Evolutionary conservation across 306 rosid genomes (phyloP), one percentile per base, ranked within the genome.

Genomic region (Lagenaria siceraria): DNA sequence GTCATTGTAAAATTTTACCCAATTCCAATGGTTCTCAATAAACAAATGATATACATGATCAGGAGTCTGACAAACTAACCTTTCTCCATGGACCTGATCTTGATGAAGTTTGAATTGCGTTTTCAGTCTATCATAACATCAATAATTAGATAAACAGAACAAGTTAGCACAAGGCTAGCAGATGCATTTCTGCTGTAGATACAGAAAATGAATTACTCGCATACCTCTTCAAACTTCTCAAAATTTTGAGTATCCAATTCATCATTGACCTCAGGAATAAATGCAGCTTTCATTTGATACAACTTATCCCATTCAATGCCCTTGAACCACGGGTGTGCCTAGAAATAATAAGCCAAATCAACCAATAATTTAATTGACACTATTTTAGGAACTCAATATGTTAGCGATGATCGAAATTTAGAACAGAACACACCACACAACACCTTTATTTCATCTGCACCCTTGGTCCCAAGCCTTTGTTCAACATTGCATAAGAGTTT

Each of bases 81-180:
- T 96, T 92, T 86, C 99, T 92, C 99, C 99, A 96, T 80, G 98
- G 99, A 58, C 99, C 99, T 64, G 97, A 81, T 81, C 86, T 96
- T 75, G 98, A 83, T 84, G 98, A 85, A 54, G 90, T 63, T 68
- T 89, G 97, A 81, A 82, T 88, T 88, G 87, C 85, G 83, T 62
- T 83, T 80, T 96, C 98, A 77, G 79, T 84, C 99, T 96, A 75
- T 78, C 56, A 69, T 55, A 76, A 78, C 77, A 87, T 51, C 49
- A 79, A 76, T 21, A 75, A 62, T 79, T 63, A 75, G 77, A 62
- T 38, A 72, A 21, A 75, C 66, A 64, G 73, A 81, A 79, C 64
- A 19, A 31, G 75, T 81, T 55, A 83, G 86, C 79, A 56, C 27
- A 73, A 68, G 46, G 18, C 66, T 11, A 51, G 46, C 51, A 60